These are phyloP conservation scores for Ascochyta clinopodiicola DNA, from an alignment of 2,329 filamentous ascomycete species.

Conservation along the genomic window DNA sequence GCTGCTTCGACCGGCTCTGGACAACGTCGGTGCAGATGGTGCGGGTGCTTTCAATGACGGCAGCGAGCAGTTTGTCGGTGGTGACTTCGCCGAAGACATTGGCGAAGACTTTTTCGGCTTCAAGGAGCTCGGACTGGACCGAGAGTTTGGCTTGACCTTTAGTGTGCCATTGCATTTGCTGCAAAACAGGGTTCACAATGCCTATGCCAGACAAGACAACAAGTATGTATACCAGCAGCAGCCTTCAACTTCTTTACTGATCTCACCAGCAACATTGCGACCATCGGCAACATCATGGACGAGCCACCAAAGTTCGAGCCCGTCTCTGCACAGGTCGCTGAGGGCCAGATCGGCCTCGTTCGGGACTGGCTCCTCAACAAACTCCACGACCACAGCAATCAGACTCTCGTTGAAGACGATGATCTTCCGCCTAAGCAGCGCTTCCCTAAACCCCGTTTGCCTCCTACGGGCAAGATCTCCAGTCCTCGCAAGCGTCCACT, in stretches of 20 bases:
- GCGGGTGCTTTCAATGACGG: conserved; percentile 93
- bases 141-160: conserved; percentile 86
- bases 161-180: conserved; percentile 93
- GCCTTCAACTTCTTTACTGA: conserved; percentile 25
- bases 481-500: conserved; percentile 82
- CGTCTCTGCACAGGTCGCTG: conserved; percentile 78
- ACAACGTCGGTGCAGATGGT: conserved; percentile 78
- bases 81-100: conserved; percentile 96
- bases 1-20: conserved; percentile 85
- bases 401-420: conserved; percentile 89
- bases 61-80: conserved; percentile 94
- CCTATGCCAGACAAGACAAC: conserved; percentile 78
- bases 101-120: conserved; percentile 99
- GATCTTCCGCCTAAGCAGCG: conserved; percentile 93
- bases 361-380: conserved; percentile 92
- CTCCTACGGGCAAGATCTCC: conserved; percentile 85
- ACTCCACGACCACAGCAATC: conserved; percentile 80
- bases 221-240: conserved; percentile 51
- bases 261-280: conserved; percentile 61
- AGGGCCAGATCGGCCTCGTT: conserved; percentile 82
- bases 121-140: conserved; percentile 89
- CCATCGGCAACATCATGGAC: conserved; percentile 68
- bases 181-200: conserved; percentile 86
- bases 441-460: conserved; percentile 64
- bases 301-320: conserved; percentile 74